Evolutionary conservation across 1,284 basidiomycete species (phyloP), one percentile per base, ranked within the genome.

Genomic region (Athelia psychrophila): DNA sequence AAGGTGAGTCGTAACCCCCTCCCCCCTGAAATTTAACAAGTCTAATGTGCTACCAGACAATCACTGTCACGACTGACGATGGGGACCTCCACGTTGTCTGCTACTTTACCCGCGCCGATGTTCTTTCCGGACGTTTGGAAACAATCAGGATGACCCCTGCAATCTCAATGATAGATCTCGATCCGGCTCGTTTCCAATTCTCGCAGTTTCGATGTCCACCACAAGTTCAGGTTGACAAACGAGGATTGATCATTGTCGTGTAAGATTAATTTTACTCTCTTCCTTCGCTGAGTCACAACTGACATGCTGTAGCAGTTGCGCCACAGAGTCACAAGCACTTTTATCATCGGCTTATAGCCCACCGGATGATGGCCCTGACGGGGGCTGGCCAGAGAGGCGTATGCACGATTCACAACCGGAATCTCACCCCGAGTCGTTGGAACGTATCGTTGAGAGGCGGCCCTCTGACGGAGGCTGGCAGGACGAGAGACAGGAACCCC

Each of bases 51-150:
- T 62, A 90, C 27, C 62, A 91, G 86, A 90, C 88, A n/a, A 89
- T 90, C 57, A 89, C 87, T 9, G 83, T 91, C 50, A 84, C 82
- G 50, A 81, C 88, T 44, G 83, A 88, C 51, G 84, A 82, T 18
- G 84, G 84, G 18, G 87, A 89, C 65, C 80, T 89, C 48, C 89
- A 92, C 63, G 78, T 91, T 55, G 83, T 92, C 55, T 88, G 86
- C 10, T 91, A 92, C 70, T 91, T 89, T 67, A 86, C 81, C 13
- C 81, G 84, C 30, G 87, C 89, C 51, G 89, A 91, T 62, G 80
- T 90, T 30, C 78, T 80, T 19, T 77, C 77, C 27, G 84, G 84
- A 40, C 76, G 78, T 46, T 73, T 91, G 38, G 69, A 83, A 68
- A 75, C 81, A 35, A 86, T 87, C 2, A 81, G 80, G 2, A 77